A percentile compares a stretch with the other conserved stretches of the same genome.
Evolutionary conservation across 805 yeast genomes (phyloP).

Genomic region (Tetrapisispora iriomotensis): DNA sequence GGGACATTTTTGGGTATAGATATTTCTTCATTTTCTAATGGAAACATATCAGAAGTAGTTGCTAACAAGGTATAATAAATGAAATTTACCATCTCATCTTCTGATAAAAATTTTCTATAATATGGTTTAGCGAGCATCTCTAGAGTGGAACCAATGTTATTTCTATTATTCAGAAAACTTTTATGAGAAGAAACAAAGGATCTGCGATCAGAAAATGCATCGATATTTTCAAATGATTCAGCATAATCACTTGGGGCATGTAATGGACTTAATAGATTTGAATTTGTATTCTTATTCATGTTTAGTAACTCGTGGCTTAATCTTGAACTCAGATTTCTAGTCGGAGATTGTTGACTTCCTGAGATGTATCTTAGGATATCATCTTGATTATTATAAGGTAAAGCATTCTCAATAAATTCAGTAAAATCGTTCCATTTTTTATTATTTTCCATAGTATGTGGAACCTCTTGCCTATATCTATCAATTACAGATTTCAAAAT

Average conservation of each 20-base stretch:
- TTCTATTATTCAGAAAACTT: conserved; percentile 6
- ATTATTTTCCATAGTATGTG: conserved; percentile 9
- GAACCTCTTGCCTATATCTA: conserved; percentile 11
- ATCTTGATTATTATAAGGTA: conserved; percentile 9
- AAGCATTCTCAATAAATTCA: conserved; percentile 11
- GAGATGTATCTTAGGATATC: conserved; percentile 17
- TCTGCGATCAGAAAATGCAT: conserved; percentile 31
- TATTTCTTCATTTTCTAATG: conserved; percentile 31
- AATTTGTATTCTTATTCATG: conserved; percentile 9
- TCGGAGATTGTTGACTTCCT: conserved; percentile 12
- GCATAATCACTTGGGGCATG: conserved; percentile 23
- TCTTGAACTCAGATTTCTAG: background rate
- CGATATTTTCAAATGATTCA: conserved; percentile 34
- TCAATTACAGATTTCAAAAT: conserved; percentile 16
- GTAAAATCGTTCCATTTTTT: conserved; percentile 18
- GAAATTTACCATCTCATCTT: conserved; percentile 35
- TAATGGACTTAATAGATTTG: conserved; percentile 10
- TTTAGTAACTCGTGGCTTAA: background rate
- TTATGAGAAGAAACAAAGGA: conserved; percentile 26
- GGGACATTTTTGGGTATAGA: conserved; percentile 44
- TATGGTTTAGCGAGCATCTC: conserved; percentile 22
- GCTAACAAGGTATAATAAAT: conserved; percentile 52
- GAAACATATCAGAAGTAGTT: conserved; percentile 47
- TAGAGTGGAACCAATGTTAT: conserved; percentile 10
- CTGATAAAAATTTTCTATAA: conserved; percentile 29